These are phyloP conservation scores for Hypoxylon trugodes DNA, from an alignment of 495 filamentous ascomycete genomes.

Conservation along the genomic window DNA sequence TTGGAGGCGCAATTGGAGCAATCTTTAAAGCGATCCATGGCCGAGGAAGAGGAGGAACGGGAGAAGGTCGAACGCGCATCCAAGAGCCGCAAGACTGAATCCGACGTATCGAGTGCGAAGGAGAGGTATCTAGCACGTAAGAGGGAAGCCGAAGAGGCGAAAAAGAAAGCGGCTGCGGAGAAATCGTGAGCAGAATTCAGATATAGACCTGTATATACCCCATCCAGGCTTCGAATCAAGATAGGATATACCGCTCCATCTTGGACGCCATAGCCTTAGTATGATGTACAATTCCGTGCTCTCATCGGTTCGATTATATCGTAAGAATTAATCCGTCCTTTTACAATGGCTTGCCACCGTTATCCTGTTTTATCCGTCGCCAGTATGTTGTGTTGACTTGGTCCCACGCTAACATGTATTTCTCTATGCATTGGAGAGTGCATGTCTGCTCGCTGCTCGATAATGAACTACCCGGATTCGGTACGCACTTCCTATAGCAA, in stretches of 20 bases:
- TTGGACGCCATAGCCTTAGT: constrained; percentile 9
- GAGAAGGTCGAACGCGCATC: constrained; percentile 73
- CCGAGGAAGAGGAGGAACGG: constrained; percentile 77
- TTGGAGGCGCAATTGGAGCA: constrained; percentile 83
- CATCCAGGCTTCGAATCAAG: constrained; percentile 8
- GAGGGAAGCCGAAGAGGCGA: constrained; percentile 75
- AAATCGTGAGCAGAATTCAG: constrained; percentile 33
- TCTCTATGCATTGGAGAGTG: constrained; percentile 91
- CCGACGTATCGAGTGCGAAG: constrained; percentile 84
- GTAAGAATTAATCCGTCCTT: constrained; percentile 10
- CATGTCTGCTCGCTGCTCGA: constrained; percentile 78
- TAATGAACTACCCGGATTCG: constrained; percentile 80
- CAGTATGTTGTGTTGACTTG: constrained; percentile 80
- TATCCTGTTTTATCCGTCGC: constrained; percentile 71
- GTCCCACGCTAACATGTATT: constrained; percentile 97
- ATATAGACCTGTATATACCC: no score
- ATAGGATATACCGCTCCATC: constrained; percentile 11
- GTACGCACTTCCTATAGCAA: constrained; percentile 94
- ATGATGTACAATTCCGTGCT: constrained; percentile 42
- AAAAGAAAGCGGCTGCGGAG: constrained; percentile 56
- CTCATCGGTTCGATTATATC: constrained; percentile 1
- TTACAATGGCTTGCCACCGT: background rate
- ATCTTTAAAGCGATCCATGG: constrained; percentile 72
- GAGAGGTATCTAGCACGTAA: constrained; percentile 90
- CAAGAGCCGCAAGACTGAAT: constrained; percentile 76